Evolutionary conservation across 345 rosid genomes (phyloP), one percentile per base, ranked within the genome.

Genomic region (Lepidium aucheri): DNA sequence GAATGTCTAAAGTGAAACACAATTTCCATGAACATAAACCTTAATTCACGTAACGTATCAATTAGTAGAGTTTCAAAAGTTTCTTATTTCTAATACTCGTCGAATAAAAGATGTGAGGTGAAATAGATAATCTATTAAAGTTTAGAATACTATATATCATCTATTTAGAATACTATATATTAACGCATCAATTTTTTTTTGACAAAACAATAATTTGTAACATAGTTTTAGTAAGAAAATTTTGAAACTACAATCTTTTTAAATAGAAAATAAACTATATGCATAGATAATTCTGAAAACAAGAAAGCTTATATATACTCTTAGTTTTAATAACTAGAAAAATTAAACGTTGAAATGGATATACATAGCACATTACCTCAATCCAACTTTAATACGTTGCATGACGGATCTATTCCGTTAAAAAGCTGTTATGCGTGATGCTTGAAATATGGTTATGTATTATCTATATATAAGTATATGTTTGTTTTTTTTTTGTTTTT

Each of bases 331-430:
- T 24, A 24, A 24, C 4, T 24, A 24, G 26, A 24, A 24, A 24
- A 5, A 17, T 2, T 42, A 16, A 63, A 8, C 10, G 42, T 69
- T 44, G 33, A 33, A 18, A 52, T 69, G 49, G 38, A 50, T 47
- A 36, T 47, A 41, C 10, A 12, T 30, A 8, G 16, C 18, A 68
- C 16, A 28, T 39, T 6, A 55, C 18, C 51, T 18, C 15, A 39
- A 39, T 36, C 12, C 10, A 4, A 46, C 7, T 47, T 57, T 44
- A 20, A 41, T 41, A 56, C 44, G 66, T 41, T 39, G 55, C 43
- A 50, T 65, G 71, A 65, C 61, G 71, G 32, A 72, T 72, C 45
- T 22, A 72, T 72, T 72, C 76, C 71, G 76, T 72, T 72, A 65
- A 57, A 65, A 72, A 65, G 76, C 55, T 50, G 76, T 72, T 51